Evolutionary conservation across 2,329 filamentous ascomycete genomes (phyloP).

Genomic region (Diaporthe capsici): DNA sequence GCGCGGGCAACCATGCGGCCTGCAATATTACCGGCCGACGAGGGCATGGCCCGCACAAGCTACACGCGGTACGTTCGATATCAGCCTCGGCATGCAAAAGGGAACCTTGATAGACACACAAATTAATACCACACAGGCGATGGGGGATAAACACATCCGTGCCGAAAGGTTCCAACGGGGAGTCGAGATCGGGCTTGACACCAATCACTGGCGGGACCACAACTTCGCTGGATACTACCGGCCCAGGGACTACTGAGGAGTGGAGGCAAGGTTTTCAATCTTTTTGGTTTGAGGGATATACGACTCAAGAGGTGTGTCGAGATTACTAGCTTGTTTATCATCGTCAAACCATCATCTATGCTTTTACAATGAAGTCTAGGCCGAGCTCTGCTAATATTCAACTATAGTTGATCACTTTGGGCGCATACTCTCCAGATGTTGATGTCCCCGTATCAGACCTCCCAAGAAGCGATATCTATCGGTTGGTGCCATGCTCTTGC

Average conservation of each 20-base stretch:
- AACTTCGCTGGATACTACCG: neutral
- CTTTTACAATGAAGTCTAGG: neutral
- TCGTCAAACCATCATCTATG: neutral
- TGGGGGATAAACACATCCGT: neutral
- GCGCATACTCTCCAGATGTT: conserved; percentile 3
- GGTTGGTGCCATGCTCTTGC: neutral
- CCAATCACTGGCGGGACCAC: neutral
- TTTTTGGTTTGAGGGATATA: conserved; percentile 9
- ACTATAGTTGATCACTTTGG: neutral
- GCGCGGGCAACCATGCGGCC: neutral
- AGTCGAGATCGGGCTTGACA: neutral
- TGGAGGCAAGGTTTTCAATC: neutral
- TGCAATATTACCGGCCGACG: conserved; percentile 1
- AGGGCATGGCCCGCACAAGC: neutral
- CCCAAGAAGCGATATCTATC: neutral
- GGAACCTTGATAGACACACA: neutral
- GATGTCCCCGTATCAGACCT: neutral
- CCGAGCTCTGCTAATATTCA: neutral
- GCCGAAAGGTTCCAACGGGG: neutral
- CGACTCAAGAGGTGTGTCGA: neutral
- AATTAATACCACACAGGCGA: neutral
- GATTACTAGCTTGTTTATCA: neutral
- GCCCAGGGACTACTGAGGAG: neutral
- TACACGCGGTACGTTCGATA: neutral
- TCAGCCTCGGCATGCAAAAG: neutral